Percentiles rank a stretch among this genome's conserved stretches.
Evolutionary conservation across 805 yeast species (phyloP).

Genomic region (Komagataella phaffii): DNA sequence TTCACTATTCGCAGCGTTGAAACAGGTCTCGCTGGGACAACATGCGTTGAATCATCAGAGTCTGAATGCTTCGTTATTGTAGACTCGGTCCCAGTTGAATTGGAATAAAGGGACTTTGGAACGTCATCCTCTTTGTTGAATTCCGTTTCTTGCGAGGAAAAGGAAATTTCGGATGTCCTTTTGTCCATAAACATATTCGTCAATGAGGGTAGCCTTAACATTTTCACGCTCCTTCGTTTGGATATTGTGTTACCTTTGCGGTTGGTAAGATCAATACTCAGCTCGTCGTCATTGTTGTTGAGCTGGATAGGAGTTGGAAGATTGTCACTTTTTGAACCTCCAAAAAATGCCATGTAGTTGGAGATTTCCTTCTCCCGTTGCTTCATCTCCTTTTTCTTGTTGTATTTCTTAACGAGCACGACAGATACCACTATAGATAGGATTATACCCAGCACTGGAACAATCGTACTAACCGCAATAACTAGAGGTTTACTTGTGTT

Average conservation of each 20-base stretch:
- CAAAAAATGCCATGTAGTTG: conserved; percentile 17
- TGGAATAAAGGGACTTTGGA: background rate
- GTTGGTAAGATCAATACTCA: background rate
- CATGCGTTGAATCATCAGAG: background rate
- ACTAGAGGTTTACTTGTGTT: conserved; percentile 15
- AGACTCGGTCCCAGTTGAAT: background rate
- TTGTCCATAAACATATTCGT: background rate
- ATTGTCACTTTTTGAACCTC: background rate
- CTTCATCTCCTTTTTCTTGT: conserved; percentile 12
- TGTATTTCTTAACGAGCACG: conserved; percentile 14
- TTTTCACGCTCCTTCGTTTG: background rate
- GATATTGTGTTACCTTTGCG: background rate
- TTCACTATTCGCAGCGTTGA: background rate
- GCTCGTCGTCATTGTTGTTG: background rate
- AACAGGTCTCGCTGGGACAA: background rate
- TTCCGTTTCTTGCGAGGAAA: background rate
- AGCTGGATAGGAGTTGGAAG: background rate
- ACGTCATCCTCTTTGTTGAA: background rate
- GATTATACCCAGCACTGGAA: conserved; percentile 25
- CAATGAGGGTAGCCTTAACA: background rate
- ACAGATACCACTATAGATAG: conserved; percentile 17
- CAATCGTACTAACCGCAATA: conserved; percentile 31
- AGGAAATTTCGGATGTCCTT: background rate
- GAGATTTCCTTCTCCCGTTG: conserved; percentile 15
- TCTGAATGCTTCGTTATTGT: background rate